These are phyloP conservation scores for Cyclocybe cylindracea DNA, from an alignment of 768 basidiomycete species.

Conservation along the genomic window DNA sequence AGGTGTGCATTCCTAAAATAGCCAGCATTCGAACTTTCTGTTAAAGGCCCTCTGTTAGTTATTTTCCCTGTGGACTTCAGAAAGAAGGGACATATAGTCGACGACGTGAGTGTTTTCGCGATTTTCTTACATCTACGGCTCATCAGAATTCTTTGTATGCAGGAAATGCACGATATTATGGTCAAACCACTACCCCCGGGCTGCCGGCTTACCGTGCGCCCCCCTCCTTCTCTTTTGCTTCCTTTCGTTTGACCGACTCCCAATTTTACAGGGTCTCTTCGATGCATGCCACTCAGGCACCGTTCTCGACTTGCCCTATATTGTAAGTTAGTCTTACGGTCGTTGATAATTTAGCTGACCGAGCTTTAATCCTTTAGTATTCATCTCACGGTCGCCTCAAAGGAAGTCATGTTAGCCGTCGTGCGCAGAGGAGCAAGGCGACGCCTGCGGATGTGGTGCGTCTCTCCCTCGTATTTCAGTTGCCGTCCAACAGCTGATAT, in stretches of 20 bases:
- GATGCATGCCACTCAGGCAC: constrained; percentile 61
- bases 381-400: constrained; percentile 58
- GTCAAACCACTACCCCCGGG: constrained; percentile 46
- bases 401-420: constrained; percentile 38
- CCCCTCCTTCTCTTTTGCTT: not conserved
- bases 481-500: not conserved
- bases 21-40: not conserved
- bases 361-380: constrained; percentile 38
- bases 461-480: not conserved
- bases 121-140: not conserved
- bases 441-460: constrained; percentile 72
- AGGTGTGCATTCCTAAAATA: constrained; percentile 35
- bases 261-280: constrained; percentile 43
- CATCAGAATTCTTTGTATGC: not conserved
- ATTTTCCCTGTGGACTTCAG: constrained; percentile 92
- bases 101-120: constrained; percentile 42
- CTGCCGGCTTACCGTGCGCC: constrained; percentile 56
- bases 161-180: constrained; percentile 54
- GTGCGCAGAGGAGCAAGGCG: constrained; percentile 40
- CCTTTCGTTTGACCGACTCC: not conserved
- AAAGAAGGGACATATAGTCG: constrained; percentile 74
- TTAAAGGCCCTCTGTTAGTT: constrained; percentile 36
- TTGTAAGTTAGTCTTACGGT: constrained; percentile 30
- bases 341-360: not conserved
- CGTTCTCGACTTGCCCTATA: constrained; percentile 47